Evolutionary conservation across 2,329 filamentous ascomycete genomes (phyloP), one percentile per base, ranked within the genome.

Genomic region (Neofusicoccum cordaticola): DNA sequence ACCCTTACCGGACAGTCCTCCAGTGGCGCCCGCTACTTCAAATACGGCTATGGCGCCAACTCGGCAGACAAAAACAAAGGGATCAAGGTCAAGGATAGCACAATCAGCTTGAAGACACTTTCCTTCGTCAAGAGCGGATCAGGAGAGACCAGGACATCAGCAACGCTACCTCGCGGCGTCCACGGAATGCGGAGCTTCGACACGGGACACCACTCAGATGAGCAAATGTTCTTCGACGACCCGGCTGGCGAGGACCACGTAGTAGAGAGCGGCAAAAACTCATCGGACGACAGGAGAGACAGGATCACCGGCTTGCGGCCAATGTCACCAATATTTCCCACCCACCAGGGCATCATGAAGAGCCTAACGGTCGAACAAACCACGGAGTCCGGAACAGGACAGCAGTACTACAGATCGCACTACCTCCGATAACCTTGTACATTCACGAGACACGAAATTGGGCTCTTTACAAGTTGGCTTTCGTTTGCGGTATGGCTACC

Each of bases 221-320:
- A 63, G 17, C 31, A 63, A 37, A 22, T 61, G 19, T 61, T 65
- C 19, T 62, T 62, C 39, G 48, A 65, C 19, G 34, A 65, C 15
- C 56, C 56, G 27, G 56, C 42, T 17, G 56, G 56, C n/a, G 41
- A 39, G 11, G 27, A 60, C 1, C 4, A n/a, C n/a, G 7, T 37
- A 2, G 17, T 27, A 2, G 56, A 44, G 27, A 60, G 56, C 42
- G n/a, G 56, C 3, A 60, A 37, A 42, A 39, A 15, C 27, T 60
- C 56, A 2, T 45, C 42, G 19, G 56, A 60, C 27, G 56, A 19
- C n/a, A 35, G 15, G 4, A 19, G 56, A 27, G 56, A 60, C 17
- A 34, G 31, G 17, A 35, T 19, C 31, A 31, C 42, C 4, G 39
- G 27, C n/a, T 4, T 37, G 9, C 22, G n/a, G 13, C 9, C 31